These are phyloP conservation scores for Xylariales sp. DNA, from an alignment of 2,329 filamentous ascomycete genomes.

Conservation along the genomic window DNA sequence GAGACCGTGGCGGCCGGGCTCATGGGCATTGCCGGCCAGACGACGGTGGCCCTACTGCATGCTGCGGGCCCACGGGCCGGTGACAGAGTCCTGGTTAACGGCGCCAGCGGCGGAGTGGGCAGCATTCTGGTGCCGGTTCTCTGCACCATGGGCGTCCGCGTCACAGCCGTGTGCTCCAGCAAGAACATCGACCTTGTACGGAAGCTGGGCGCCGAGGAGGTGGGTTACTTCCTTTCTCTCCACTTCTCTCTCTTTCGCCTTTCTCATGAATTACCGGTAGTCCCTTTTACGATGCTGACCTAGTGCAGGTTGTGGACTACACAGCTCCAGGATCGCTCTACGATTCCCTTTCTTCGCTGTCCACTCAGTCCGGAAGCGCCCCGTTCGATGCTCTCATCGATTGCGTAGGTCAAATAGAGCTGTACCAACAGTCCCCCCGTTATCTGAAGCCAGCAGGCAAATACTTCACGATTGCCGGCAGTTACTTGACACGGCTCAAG, in stretches of 20 bases:
- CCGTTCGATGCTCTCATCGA: conserved; percentile 4
- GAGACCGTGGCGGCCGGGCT: conserved; percentile 10
- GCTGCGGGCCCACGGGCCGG: neutral
- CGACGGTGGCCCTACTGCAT: conserved; percentile 1
- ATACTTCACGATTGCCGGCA: conserved; percentile 26
- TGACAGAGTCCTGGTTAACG: conserved; percentile 5
- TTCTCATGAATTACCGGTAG: too few relatives aligned
- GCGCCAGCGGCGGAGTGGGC: conserved; percentile 8
- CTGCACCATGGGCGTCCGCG: neutral
- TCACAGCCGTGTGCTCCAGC: conserved; percentile 5
- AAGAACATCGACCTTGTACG: conserved; percentile 1
- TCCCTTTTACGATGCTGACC: too few relatives aligned
- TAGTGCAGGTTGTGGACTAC: conserved; percentile 7
- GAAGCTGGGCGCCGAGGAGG: conserved; percentile 3
- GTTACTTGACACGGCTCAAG: conserved; percentile 20
- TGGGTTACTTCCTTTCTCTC: too few relatives aligned
- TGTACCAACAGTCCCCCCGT: neutral
- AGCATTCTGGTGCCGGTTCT: conserved; percentile 4
- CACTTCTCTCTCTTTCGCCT: too few relatives aligned
- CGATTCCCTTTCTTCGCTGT: neutral
- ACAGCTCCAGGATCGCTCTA: conserved; percentile 1
- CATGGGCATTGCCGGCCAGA: conserved; percentile 5
- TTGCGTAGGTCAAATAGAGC: conserved; percentile 3
- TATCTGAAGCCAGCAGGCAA: conserved; percentile 3
- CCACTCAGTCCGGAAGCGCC: neutral